These are phyloP conservation scores for Martensiomyces pterosporus DNA, from an alignment of 192 early-diverging fungal species.

Conservation along the genomic window DNA sequence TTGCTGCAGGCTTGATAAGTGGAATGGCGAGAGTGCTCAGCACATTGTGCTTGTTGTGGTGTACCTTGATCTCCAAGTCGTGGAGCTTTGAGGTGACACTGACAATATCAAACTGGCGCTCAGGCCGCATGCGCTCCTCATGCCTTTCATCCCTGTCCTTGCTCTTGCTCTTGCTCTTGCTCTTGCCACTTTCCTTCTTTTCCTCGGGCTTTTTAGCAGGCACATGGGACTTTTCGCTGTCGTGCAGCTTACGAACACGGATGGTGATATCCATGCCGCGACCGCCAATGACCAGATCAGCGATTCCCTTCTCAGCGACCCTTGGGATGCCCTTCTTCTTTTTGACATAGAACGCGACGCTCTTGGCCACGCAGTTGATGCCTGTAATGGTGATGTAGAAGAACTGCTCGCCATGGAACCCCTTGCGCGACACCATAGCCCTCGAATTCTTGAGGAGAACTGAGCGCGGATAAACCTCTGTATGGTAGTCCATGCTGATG, in stretches of 20 bases:
- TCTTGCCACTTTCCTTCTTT: neutral
- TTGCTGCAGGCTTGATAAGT: slow-evolving; percentile 33
- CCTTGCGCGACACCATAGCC: slow-evolving; percentile 23
- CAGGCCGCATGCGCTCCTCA: slow-evolving; percentile 5
- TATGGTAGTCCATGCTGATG: slow-evolving; percentile 39
- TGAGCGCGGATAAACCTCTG: slow-evolving; percentile 41
- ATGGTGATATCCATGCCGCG: slow-evolving; percentile 43
- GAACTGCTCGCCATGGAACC: slow-evolving; percentile 43
- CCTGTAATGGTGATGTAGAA: slow-evolving; percentile 39
- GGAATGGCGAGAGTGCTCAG: slow-evolving; percentile 21
- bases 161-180: too few species aligned
- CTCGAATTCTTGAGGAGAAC: slow-evolving; percentile 27
- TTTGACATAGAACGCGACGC: slow-evolving; percentile 47
- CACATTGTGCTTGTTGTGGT: slow-evolving; percentile 43
- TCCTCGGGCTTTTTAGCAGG: neutral
- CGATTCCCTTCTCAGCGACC: slow-evolving; percentile 45
- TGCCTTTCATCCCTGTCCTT: too few species aligned
- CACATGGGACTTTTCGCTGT: slow-evolving; percentile 33
- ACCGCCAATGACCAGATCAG: slow-evolving; percentile 29
- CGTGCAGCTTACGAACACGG: slow-evolving; percentile 34
- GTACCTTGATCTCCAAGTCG: slow-evolving; percentile 25
- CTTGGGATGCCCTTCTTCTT: slow-evolving; percentile 46
- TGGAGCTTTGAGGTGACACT: slow-evolving; percentile 41
- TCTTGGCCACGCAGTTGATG: slow-evolving; percentile 39
- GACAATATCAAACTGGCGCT: slow-evolving; percentile 37